Conservation (phyloP, 345 rosid species). For the Xanthoceras sorbifolium region DNA sequence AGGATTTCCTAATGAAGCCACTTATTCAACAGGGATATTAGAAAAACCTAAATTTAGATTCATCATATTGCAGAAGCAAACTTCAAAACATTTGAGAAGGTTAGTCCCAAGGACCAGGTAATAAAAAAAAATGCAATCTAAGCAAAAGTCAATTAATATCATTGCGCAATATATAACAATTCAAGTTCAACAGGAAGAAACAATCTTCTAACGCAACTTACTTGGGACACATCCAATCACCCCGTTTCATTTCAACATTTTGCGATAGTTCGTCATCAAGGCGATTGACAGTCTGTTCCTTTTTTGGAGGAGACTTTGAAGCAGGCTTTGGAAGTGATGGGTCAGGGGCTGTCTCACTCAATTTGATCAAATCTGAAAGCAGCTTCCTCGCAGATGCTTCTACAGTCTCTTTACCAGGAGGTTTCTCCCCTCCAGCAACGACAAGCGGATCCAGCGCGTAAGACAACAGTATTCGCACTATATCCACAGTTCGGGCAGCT, state of each 20-base stretch:
- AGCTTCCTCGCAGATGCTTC: slow-evolving; percentile 69
- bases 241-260: slow-evolving; percentile 60
- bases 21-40: background rate
- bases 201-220: slow-evolving; percentile 42
- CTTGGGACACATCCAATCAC: slow-evolving; percentile 88
- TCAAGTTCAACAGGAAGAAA: background rate
- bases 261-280: slow-evolving; percentile 28
- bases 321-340: slow-evolving; percentile 58
- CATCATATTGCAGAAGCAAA: background rate
- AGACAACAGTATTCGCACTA: slow-evolving; percentile 65
- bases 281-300: slow-evolving; percentile 25
- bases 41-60: background rate
- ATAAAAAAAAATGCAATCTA: background rate
- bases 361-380: slow-evolving; percentile 67
- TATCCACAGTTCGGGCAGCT: slow-evolving; percentile 81
- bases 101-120: background rate
- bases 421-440: slow-evolving; percentile 46
- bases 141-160: slow-evolving; percentile 1
- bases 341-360: slow-evolving; percentile 57
- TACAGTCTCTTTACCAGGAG: slow-evolving; percentile 54
- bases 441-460: slow-evolving; percentile 77
- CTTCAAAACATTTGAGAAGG: background rate
- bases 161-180: background rate
- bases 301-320: slow-evolving; percentile 28
- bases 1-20: background rate